Evolutionary conservation across 495 filamentous ascomycete species (phyloP).

Genomic region (Cercophora scortea): DNA sequence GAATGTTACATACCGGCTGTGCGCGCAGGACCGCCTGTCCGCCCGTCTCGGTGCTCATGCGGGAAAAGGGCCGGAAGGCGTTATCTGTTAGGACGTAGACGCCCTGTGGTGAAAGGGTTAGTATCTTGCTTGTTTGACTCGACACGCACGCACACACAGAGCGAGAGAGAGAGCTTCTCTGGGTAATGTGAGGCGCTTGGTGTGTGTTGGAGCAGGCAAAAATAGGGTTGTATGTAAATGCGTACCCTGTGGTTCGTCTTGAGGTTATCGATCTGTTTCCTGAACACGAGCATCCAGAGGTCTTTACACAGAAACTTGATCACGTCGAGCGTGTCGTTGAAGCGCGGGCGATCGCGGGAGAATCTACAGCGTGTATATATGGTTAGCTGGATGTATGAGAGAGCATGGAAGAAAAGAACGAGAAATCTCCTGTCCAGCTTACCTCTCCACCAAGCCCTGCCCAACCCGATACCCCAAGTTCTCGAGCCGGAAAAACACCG

Average conservation of each 20-base stretch:
- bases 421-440: constrained; percentile 14
- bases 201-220: background rate
- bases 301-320: constrained; percentile 99
- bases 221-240: background rate
- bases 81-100: constrained; percentile 96
- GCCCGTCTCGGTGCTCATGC: constrained; percentile 74
- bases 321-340: constrained; percentile 77
- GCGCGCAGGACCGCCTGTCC: constrained; percentile 64
- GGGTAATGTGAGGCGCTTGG: background rate
- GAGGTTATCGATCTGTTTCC: constrained; percentile 95
- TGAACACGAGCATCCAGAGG: constrained; percentile 85
- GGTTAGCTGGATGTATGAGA: too few relatives aligned
- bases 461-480: constrained; percentile 84
- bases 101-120: constrained; percentile 44
- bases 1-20: constrained; percentile 64
- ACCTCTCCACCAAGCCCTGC: constrained; percentile 88
- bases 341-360: constrained; percentile 77
- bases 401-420: background rate
- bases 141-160: too few relatives aligned
- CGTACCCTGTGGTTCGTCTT: constrained; percentile 93
- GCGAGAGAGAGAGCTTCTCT: background rate
- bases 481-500: constrained; percentile 79
- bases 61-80: constrained; percentile 75
- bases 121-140: background rate
- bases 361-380: constrained; percentile 47